Conservation (phyloP, 129 eudicot genomes). For the Ambrosia artemisiifolia region DNA sequence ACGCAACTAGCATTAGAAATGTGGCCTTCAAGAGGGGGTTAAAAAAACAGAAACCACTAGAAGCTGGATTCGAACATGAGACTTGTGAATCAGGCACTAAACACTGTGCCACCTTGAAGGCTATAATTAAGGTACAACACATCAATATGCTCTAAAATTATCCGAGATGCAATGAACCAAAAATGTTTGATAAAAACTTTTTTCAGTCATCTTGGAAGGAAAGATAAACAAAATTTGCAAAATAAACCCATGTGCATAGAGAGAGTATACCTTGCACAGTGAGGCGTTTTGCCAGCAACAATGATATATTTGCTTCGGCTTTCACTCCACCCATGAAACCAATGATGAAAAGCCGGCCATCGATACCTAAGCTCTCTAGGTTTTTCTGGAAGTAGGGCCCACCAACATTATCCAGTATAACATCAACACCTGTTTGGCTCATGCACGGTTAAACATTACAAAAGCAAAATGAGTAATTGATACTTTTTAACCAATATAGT, state of each 20-base stretch:
- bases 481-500: neutral
- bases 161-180: constrained; percentile 1
- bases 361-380: constrained; percentile 72
- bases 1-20: too few relatives aligned
- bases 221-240: neutral
- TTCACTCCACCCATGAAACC: constrained; percentile 84
- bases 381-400: constrained; percentile 76
- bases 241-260: neutral
- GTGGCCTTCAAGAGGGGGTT: too few relatives aligned
- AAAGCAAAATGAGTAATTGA: neutral
- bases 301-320: constrained; percentile 49
- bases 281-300: constrained; percentile 70
- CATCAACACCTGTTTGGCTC: constrained; percentile 70
- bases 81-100: too few relatives aligned
- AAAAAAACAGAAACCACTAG: too few relatives aligned
- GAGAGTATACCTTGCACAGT: constrained; percentile 76
- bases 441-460: constrained; percentile 5
- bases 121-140: too few relatives aligned
- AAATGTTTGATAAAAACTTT: neutral
- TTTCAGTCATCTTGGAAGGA: neutral
- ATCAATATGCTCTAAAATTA: neutral
- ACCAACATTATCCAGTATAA: constrained; percentile 80
- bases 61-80: too few relatives aligned
- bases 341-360: constrained; percentile 94
- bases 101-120: too few relatives aligned